These are phyloP conservation scores for Aspergillus caelatus DNA, from an alignment of 2,329 filamentous ascomycete genomes.

Conservation along the genomic window DNA sequence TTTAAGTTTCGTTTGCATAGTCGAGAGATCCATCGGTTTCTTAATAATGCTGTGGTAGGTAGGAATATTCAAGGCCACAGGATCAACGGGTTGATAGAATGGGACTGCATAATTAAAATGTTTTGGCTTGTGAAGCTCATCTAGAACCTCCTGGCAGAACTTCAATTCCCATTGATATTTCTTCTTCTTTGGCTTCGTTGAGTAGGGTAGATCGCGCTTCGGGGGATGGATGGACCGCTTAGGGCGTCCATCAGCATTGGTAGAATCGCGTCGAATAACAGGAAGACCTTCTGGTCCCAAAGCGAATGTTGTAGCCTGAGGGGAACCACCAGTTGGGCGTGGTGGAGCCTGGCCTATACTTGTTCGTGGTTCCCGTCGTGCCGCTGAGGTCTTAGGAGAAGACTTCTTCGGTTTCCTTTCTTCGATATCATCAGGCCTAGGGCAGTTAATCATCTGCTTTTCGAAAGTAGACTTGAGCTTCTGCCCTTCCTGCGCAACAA, in stretches of 20 bases:
- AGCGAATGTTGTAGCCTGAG: slow-evolving; percentile 66
- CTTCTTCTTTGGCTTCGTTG: slow-evolving; percentile 85
- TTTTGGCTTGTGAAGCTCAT: slow-evolving; percentile 75
- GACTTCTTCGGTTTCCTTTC: slow-evolving; percentile 61
- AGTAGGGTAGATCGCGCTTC: slow-evolving; percentile 90
- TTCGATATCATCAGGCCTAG: slow-evolving; percentile 60
- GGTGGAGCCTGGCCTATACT: slow-evolving; percentile 47
- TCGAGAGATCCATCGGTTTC: slow-evolving; percentile 91
- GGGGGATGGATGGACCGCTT: slow-evolving; percentile 94
- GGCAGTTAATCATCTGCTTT: slow-evolving; percentile 63
- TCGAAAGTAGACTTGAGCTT: slow-evolving; percentile 63
- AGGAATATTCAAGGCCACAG: slow-evolving; percentile 90
- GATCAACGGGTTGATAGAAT: slow-evolving; percentile 85
- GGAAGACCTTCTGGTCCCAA: slow-evolving; percentile 77
- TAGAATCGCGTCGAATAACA: slow-evolving; percentile 82
- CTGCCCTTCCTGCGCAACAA: slow-evolving; percentile 69
- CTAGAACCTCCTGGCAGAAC: slow-evolving; percentile 82
- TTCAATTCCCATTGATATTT: slow-evolving; percentile 85
- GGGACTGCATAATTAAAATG: slow-evolving; percentile 69
- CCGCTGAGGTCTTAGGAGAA: slow-evolving; percentile 45
- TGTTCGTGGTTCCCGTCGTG: slow-evolving; percentile 53
- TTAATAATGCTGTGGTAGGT: slow-evolving; percentile 93
- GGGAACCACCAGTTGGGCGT: slow-evolving; percentile 31
- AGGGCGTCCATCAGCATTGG: slow-evolving; percentile 75
- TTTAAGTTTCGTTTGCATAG: slow-evolving; percentile 76